Evolutionary conservation across 345 rosid genomes (phyloP), one percentile per base, ranked within the genome.

Genomic region (Limnanthes douglasii): DNA sequence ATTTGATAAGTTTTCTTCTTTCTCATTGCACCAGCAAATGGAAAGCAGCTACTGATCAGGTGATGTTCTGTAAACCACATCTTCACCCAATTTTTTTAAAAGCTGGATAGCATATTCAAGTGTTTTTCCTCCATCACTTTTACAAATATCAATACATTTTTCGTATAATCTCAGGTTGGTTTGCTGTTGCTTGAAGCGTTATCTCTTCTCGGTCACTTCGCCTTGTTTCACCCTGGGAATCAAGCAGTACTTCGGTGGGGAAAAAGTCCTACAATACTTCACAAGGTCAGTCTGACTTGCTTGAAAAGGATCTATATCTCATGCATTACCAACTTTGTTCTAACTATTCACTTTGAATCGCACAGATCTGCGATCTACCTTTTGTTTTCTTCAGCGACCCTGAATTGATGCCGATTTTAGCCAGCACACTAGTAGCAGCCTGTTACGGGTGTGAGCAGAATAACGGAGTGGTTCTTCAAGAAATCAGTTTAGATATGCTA

Each of bases 161-260:
- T 5, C 37, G 28, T 26, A 18, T 18, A 38, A 11, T 35, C 18
- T 18, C 60, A 70, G 90, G 68, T 65, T 48, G 79, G 90, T 45
- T 43, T 70, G 54, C 80, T 78, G 51, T 55, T 78, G 38, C 73
- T 62, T 1, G 90, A 78, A 54, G 65, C 75, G 6, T 60, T 78
- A 26, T 50, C 61, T 56, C 80, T 78, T 47, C 83, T 73, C 18
- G 65, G 80, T 39, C 59, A 70, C 56, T 78, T 78, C 48, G 65
- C 84, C 14, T 54, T 78, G 59, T 73, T 78, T 56, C 90, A 78
- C 64, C 35, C 56, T 1, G 66, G 65, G 43, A 78, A 73, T 62
- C 90, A 73, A 56, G 90, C 77, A 15, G 84, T 78, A 35, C 79
- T 73, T 39, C 70, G 84, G 26, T 78, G 90, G 90, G 80, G 84